A percentile compares a stretch with the other conserved stretches of the same genome.
phyloP scores from a whole-genome alignment of 2,329 filamentous ascomycete species.

The Hymenoscyphus fructigenus region DNA sequence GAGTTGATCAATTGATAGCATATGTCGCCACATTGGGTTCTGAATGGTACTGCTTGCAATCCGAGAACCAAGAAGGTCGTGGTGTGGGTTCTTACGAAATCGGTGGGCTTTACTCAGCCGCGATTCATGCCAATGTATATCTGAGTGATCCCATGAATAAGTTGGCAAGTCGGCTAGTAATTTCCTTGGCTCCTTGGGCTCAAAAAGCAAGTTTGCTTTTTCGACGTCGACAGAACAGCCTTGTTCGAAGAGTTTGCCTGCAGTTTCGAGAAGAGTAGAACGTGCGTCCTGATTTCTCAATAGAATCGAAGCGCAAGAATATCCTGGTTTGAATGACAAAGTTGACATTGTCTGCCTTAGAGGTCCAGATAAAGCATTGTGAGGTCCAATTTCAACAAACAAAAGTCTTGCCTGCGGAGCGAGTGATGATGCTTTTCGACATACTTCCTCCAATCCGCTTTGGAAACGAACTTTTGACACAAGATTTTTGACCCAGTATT shows the following conservation, averaged over 20 bases:
- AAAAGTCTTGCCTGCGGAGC: background rate
- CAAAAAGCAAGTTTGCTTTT: background rate
- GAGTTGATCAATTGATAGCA: constrained; percentile 26
- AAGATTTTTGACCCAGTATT: constrained; percentile 48
- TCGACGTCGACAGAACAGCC: constrained; percentile 1
- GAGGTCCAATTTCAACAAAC: constrained; percentile 15
- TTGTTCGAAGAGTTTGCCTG: constrained; percentile 2
- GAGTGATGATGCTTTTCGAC: background rate
- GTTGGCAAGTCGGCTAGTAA: constrained; percentile 40
- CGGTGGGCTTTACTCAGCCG: constrained; percentile 43
- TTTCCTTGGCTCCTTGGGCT: background rate
- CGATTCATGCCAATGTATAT: constrained; percentile 50
- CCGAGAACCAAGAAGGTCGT: constrained; percentile 30
- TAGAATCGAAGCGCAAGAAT: constrained; percentile 2
- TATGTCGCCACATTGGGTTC: constrained; percentile 34
- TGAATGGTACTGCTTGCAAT: constrained; percentile 41
- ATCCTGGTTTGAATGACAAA: background rate
- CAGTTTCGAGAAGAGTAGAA: background rate
- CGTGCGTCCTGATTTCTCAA: constrained; percentile 10
- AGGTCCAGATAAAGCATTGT: constrained; percentile 11
- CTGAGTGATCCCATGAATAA: constrained; percentile 54
- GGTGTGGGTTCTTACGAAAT: constrained; percentile 42
- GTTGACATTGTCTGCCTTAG: background rate
- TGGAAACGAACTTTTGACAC: constrained; percentile 44
- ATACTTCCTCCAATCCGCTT: background rate